phyloP scores from a whole-genome alignment of 176 grass and related monocot genomes.

The Phragmites australis region DNA sequence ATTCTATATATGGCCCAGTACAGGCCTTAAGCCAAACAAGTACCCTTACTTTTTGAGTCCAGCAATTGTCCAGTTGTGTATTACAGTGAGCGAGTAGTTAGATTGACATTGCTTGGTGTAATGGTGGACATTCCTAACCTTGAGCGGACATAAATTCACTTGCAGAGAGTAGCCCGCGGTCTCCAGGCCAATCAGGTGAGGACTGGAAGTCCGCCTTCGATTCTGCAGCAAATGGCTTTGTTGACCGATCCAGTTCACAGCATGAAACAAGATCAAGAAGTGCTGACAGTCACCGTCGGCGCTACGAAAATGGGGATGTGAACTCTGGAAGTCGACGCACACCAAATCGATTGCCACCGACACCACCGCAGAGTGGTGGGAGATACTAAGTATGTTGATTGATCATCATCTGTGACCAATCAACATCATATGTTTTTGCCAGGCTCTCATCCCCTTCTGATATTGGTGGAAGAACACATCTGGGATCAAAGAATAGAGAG shows the following conservation, averaged over 20 bases:
- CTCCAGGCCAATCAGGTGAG: constrained; percentile 60
- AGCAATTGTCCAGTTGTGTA: not conserved
- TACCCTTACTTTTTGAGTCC: not conserved
- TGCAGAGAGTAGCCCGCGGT: constrained; percentile 67
- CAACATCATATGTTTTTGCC: constrained; percentile 31
- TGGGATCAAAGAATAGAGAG: constrained; percentile 8
- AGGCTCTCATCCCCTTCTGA: not conserved
- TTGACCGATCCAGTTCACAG: constrained; percentile 46
- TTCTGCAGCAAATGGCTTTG: constrained; percentile 64
- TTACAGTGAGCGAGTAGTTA: not conserved
- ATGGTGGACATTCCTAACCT: constrained; percentile 23
- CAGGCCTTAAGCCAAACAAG: not conserved
- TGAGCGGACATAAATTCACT: constrained; percentile 33
- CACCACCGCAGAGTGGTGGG: constrained; percentile 50
- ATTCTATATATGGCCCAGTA: not conserved
- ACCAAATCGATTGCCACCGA: constrained; percentile 81
- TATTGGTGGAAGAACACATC: constrained; percentile 23
- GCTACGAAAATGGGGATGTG: constrained; percentile 76
- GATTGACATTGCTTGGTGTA: not conserved
- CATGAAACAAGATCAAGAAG: constrained; percentile 79
- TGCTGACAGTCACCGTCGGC: constrained; percentile 59
- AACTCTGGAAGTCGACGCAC: constrained; percentile 70
- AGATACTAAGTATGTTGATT: constrained; percentile 53
- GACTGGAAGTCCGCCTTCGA: constrained; percentile 94
- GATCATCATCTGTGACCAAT: constrained; percentile 21